A percentile compares a stretch with the other conserved stretches of the same genome.
Evolutionary conservation across 2,329 filamentous ascomycete species (phyloP).

Genomic region (Orbilia ellipsospora): DNA sequence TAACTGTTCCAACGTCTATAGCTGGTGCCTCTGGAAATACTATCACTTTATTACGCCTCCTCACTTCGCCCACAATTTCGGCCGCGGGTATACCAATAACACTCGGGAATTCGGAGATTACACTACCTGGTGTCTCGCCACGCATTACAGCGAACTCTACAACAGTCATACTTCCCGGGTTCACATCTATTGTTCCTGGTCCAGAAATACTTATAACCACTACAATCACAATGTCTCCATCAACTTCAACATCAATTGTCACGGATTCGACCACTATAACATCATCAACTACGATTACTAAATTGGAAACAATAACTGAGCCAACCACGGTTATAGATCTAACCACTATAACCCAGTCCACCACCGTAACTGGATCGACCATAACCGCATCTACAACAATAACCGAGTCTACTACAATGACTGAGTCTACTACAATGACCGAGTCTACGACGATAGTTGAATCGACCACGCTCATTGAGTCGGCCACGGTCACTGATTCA

Average conservation of each 20-base stretch:
- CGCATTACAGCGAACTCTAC: slow-evolving; percentile 9
- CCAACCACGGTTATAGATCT: background rate
- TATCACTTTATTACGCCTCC: background rate
- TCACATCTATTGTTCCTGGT: slow-evolving; percentile 10
- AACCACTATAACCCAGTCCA: too few relatives aligned
- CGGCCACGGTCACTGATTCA: background rate
- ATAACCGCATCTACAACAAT: too few relatives aligned
- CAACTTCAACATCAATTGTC: background rate
- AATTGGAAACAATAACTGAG: background rate
- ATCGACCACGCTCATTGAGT: too few relatives aligned
- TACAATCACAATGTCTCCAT: background rate
- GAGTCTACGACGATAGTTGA: too few relatives aligned
- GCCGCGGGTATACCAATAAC: background rate
- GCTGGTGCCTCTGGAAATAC: slow-evolving; percentile 4
- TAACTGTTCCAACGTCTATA: slow-evolving; percentile 1
- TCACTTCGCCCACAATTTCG: background rate
- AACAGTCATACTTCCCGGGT: slow-evolving; percentile 4
- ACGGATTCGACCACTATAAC: background rate
- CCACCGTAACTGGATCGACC: background rate
- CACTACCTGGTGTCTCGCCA: background rate
- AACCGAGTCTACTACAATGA: too few relatives aligned
- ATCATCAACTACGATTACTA: background rate
- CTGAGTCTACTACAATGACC: too few relatives aligned
- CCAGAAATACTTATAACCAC: background rate
- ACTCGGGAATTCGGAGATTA: background rate